Base-by-base conservation (phyloP, 371 early-diverging fungal genomes). In the Apophysomyces elegans region DNA sequence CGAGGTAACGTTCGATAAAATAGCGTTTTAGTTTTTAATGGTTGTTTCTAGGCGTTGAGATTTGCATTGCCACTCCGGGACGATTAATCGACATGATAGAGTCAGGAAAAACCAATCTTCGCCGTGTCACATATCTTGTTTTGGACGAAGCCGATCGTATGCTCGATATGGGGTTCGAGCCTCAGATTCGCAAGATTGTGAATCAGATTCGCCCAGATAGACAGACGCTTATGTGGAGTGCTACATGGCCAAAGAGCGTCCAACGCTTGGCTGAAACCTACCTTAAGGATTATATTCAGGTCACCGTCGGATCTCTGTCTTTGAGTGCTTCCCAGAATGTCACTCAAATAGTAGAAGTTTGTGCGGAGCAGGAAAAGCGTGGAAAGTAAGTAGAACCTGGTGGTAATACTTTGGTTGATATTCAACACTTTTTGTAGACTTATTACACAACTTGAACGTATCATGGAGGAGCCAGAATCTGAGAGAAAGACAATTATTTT, bases 91-190 rank as follows among this genome's bases (percentile, higher is more conserved):
- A 99, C 81, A 92, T 99, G 93, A 81, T 99, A 26, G 91, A 95
- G 65, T 84, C 90, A 56, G 88, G 90, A 38, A 90, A 88, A 70
- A 93, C 97, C 46, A 98, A 95, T 71, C 83, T 99, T 68, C 90
- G 93, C 61, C 90, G 99, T 66, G 98, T 99, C 37, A 97, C 99
- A 5, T 99, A 98, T 71, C 86, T 99, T 59, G 99, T 99, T 59
- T 83, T 99, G 64, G 99, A 99, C 84, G 99, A 99, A 77, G 98
- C 98, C 26, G 98, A 99, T 83, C 90, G 98, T 71, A 98, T 99
- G 99, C 80, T 99, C 39, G 99, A 99, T 81, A 98, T 99, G 99
- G 99, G 99, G 74, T 99, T 99, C 79, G 99, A 99, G 84, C 99
- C 99, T 56, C 99, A 99, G 84, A 94, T 99, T 70, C 93, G 97